These are phyloP conservation scores for Diophrys appendiculata DNA, from an alignment of 73 alveolate genomes.

Conservation along the genomic window DNA sequence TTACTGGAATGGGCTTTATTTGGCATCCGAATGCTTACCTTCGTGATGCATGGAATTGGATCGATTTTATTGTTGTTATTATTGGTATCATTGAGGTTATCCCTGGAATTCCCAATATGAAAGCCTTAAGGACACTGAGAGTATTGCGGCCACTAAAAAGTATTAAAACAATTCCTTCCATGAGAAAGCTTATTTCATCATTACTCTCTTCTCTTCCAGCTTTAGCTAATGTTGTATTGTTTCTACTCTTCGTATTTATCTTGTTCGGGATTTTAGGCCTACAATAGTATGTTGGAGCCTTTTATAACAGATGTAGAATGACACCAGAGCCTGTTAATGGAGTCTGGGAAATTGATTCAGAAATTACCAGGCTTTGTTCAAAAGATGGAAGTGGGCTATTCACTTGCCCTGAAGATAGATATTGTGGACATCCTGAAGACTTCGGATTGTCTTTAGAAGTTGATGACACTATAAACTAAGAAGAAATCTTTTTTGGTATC, in stretches of 20 bases:
- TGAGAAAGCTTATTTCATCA: conserved; percentile 34
- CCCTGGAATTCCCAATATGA: conserved; percentile 48
- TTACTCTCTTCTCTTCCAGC: conserved; percentile 32
- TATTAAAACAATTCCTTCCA: conserved; percentile 55
- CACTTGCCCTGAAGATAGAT: no score
- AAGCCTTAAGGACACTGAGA: conserved; percentile 36
- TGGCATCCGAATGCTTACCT: conserved; percentile 47
- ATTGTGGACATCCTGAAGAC: conserved; percentile 21
- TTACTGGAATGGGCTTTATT: conserved; percentile 68
- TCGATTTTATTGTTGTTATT: conserved; percentile 72
- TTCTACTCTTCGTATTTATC: conserved; percentile 37
- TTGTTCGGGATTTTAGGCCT: conserved; percentile 56
- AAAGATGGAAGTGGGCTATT: no score
- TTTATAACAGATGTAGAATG: conserved; percentile 31
- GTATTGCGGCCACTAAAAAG: conserved; percentile 43
- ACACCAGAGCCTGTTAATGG: conserved; percentile 7
- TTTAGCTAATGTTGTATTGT: conserved; percentile 43
- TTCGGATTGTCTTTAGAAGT: not conserved
- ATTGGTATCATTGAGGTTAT: conserved; percentile 70
- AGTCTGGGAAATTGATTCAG: not conserved
- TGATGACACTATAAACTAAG: conserved; percentile 27
- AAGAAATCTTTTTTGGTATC: conserved; percentile 55
- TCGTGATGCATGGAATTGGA: conserved; percentile 76
- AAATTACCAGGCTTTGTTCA: conserved; percentile 1
- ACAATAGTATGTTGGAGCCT: conserved; percentile 11